Percentiles rank a stretch among this genome's conserved stretches.
Evolutionary conservation across 1,284 basidiomycete species (phyloP).

Genomic region (Amylostereum areolatum): DNA sequence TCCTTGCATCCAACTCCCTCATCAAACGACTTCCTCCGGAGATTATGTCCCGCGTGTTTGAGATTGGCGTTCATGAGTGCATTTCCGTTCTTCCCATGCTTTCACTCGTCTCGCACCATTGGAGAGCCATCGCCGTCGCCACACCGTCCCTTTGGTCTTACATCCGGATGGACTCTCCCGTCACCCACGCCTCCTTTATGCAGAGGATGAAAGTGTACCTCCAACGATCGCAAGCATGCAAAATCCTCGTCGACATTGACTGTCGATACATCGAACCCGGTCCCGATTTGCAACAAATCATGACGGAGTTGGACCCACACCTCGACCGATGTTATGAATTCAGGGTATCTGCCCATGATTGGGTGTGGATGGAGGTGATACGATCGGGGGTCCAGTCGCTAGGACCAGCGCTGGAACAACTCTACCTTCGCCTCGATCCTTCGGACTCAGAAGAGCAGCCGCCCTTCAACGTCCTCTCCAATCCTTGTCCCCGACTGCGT

Average conservation of each 20-base stretch:
- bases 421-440: conserved; percentile 24
- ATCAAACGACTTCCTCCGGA: conserved; percentile 26
- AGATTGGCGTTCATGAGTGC: conserved; percentile 24
- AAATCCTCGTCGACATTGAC: conserved; percentile 25
- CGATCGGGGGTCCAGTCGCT: conserved; percentile 16
- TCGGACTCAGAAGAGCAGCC: conserved; percentile 20
- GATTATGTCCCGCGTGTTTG: conserved; percentile 28
- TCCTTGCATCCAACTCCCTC: conserved; percentile 23
- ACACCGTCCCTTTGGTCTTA: conserved; percentile 27
- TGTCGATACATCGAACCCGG: conserved; percentile 20
- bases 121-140: conserved; percentile 21
- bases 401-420: conserved; percentile 21
- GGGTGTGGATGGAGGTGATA: conserved; percentile 23
- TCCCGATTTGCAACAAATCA: conserved; percentile 19
- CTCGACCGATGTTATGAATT: conserved; percentile 25
- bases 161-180: conserved; percentile 22
- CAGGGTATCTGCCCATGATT: conserved; percentile 22
- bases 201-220: conserved; percentile 20
- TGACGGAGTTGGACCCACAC: conserved; percentile 22
- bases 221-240: conserved; percentile 23
- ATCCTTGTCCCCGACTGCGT: conserved; percentile 21
- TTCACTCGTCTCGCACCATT: conserved; percentile 24
- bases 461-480: conserved; percentile 21
- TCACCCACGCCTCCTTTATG: conserved; percentile 18
- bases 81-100: conserved; percentile 17